Percentiles rank a stretch among this genome's conserved stretches.
phyloP scores from a whole-genome alignment of 441 rosid genomes.

The Daphne laureola region DNA sequence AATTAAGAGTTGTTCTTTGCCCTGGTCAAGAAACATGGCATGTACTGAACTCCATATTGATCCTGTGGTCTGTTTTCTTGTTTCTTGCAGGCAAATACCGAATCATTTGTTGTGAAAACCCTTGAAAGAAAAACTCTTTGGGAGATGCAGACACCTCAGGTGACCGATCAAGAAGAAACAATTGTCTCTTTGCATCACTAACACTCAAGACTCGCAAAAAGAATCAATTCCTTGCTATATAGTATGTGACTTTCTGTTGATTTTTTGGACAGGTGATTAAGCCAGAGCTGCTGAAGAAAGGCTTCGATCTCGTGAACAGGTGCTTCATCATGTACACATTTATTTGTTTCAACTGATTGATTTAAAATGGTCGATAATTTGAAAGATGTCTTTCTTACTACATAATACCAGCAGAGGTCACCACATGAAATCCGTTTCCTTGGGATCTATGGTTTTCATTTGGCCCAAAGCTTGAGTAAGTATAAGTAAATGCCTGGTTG shows the following conservation, averaged over 20 bases:
- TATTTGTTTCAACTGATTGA: slow-evolving; percentile 3
- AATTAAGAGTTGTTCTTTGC: too few species aligned
- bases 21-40: too few species aligned
- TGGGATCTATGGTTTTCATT: neutral
- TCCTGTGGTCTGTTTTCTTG: neutral
- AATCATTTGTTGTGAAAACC: slow-evolving; percentile 75
- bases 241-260: neutral
- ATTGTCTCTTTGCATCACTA: neutral
- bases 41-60: neutral
- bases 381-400: too few species aligned
- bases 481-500: too few species aligned
- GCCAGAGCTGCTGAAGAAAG: slow-evolving; percentile 67
- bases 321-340: slow-evolving; percentile 16
- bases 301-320: slow-evolving; percentile 89
- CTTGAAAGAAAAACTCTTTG: slow-evolving; percentile 85
- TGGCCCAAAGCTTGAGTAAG: neutral
- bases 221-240: neutral
- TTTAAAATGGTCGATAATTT: too few species aligned
- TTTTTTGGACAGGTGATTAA: slow-evolving; percentile 55
- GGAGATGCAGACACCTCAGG: slow-evolving; percentile 99
- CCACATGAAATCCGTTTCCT: neutral
- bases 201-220: neutral
- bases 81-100: slow-evolving; percentile 50
- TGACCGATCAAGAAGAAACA: slow-evolving; percentile 16
- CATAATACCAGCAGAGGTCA: too few species aligned